These are phyloP conservation scores for Graphilbum ipis-grandicollis DNA, from an alignment of 2,329 filamentous ascomycete species.

Conservation along the genomic window DNA sequence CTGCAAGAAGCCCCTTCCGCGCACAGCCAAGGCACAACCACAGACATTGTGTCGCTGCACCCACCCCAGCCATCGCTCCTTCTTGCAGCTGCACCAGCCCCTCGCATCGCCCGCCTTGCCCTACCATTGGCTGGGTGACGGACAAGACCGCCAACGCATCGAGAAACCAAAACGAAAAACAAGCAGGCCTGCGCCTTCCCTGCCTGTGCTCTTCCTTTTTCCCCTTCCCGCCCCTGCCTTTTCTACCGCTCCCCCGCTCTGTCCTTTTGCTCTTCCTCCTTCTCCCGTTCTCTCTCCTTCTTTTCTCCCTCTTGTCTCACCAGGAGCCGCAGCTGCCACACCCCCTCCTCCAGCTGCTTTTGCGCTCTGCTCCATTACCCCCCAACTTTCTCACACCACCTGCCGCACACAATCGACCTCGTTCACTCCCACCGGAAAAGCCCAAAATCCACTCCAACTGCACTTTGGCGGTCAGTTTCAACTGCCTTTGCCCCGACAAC, in stretches of 20 bases:
- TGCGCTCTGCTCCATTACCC: slow-evolving; percentile 1
- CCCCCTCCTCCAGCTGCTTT: slow-evolving; percentile 1
- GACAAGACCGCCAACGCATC: slow-evolving; percentile 12
- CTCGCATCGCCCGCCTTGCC: slow-evolving; percentile 7
- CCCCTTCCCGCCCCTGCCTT: background rate
- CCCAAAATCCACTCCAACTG: background rate
- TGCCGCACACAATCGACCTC: no score
- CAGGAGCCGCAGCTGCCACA: no score
- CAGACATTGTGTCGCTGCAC: background rate
- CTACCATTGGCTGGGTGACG: slow-evolving; percentile 9
- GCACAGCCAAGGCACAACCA: background rate
- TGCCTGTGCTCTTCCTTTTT: background rate
- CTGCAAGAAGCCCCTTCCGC: no score
- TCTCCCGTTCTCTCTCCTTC: background rate
- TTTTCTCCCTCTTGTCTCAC: no score
- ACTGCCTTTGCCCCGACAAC: background rate
- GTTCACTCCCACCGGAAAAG: background rate
- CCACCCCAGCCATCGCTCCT: slow-evolving; percentile 5
- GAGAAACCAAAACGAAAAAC: slow-evolving; percentile 5
- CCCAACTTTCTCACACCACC: background rate
- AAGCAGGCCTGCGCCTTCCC: background rate
- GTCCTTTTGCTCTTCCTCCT: background rate
- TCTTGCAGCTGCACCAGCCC: slow-evolving; percentile 8
- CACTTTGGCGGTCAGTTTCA: background rate
- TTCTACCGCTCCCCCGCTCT: no score